Percentiles rank a stretch among this genome's conserved stretches.
Conservation (phyloP, 805 yeast genomes). For the Barnettozyma wickerhamii region DNA sequence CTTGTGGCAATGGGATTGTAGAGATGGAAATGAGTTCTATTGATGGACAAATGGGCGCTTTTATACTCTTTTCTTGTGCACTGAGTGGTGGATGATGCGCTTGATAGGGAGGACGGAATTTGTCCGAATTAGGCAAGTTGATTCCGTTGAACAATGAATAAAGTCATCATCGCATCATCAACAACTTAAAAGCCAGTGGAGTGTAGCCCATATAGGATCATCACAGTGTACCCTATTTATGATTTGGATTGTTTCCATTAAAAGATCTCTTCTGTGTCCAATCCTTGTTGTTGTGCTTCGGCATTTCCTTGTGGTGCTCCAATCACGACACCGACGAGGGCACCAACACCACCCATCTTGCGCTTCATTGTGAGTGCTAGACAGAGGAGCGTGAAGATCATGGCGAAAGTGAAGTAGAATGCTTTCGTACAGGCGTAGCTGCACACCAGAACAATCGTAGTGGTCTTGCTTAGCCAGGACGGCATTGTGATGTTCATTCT, state of each 20-base stretch:
- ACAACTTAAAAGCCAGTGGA: too few relatives aligned
- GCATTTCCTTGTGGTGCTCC: neutral
- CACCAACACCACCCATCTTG: neutral
- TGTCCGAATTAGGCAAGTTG: conserved; percentile 1
- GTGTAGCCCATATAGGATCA: too few relatives aligned
- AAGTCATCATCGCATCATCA: too few relatives aligned
- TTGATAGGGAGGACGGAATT: neutral
- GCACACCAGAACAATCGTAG: neutral
- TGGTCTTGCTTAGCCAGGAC: neutral
- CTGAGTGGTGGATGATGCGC: neutral
- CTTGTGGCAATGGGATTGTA: neutral
- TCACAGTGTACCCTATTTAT: too few relatives aligned
- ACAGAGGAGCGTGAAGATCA: conserved; percentile 3
- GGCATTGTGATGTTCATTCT: neutral
- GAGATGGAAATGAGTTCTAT: neutral
- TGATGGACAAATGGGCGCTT: neutral
- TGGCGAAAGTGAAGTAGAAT: neutral
- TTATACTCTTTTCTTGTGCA: too few relatives aligned
- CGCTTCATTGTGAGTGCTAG: conserved; percentile 1
- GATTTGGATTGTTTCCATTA: too few relatives aligned
- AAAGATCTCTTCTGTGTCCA: too few relatives aligned
- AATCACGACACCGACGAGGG: neutral
- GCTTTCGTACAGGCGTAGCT: neutral
- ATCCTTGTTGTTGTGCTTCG: too few relatives aligned
- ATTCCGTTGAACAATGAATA: too few relatives aligned